These are phyloP conservation scores for Termitomyces titanicus DNA, from an alignment of 768 basidiomycete species.

Conservation along the genomic window DNA sequence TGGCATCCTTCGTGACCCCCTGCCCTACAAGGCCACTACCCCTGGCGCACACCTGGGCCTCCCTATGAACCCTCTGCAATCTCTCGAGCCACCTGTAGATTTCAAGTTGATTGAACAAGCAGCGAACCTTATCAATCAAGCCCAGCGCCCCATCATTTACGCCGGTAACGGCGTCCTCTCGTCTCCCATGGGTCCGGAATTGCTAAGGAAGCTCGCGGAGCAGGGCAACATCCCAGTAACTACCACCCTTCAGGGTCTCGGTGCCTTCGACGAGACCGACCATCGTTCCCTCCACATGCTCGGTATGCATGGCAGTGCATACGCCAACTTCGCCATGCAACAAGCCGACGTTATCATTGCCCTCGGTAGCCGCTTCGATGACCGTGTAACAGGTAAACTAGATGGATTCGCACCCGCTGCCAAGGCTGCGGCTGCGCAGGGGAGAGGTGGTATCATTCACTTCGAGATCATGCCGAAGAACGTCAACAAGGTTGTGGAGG, in stretches of 20 bases:
- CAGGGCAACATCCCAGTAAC: slow-evolving; percentile 95
- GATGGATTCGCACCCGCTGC: slow-evolving; percentile 91
- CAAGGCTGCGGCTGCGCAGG: slow-evolving; percentile 75
- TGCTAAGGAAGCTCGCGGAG: slow-evolving; percentile 74
- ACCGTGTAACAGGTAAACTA: slow-evolving; percentile 93
- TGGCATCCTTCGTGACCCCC: slow-evolving; percentile 77
- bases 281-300: slow-evolving; percentile 92
- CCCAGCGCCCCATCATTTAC: slow-evolving; percentile 89
- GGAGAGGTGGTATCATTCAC: slow-evolving; percentile 96
- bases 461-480: slow-evolving; percentile 99
- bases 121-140: slow-evolving; percentile 87
- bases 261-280: slow-evolving; percentile 90
- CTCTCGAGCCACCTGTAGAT: slow-evolving; percentile 58
- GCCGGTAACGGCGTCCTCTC: slow-evolving; percentile 89
- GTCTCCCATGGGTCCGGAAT: slow-evolving; percentile 74
- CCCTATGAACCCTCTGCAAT: slow-evolving; percentile 68
- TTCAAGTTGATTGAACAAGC: slow-evolving; percentile 71
- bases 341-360: slow-evolving; percentile 97
- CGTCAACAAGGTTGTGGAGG: slow-evolving; percentile 97
- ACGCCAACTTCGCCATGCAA: slow-evolving; percentile 98
- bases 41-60: slow-evolving; percentile 74
- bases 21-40: slow-evolving; percentile 83
- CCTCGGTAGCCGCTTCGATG: slow-evolving; percentile 94
- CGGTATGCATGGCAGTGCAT: slow-evolving; percentile 97
- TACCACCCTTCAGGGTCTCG: slow-evolving; percentile 94